Conservation (phyloP, 2,329 filamentous ascomycete genomes). For the Nannizzia gypsea region DNA sequence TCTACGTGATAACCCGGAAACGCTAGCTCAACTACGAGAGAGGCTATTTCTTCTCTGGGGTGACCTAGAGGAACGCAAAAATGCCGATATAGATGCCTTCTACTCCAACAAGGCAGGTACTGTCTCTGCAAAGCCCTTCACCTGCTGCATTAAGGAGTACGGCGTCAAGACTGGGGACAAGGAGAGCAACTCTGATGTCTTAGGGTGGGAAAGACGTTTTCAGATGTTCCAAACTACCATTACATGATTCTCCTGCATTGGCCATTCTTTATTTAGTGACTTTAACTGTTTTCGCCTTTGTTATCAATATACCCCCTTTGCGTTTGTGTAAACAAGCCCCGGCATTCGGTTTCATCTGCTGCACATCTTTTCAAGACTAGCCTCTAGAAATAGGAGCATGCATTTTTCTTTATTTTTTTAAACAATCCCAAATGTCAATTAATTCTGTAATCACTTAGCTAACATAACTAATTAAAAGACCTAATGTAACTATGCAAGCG, state of each 20-base stretch:
- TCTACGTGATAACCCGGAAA: constrained; percentile 43
- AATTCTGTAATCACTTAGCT: not conserved
- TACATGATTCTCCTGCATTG: constrained; percentile 2
- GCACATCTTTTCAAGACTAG: not conserved
- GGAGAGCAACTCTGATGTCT: constrained; percentile 19
- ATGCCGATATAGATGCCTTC: constrained; percentile 19
- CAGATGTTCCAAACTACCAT: constrained; percentile 55
- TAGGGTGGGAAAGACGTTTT: constrained; percentile 52
- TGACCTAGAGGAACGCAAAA: constrained; percentile 62
- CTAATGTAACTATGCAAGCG: not conserved
- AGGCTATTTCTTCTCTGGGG: constrained; percentile 75
- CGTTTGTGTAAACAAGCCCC: not conserved
- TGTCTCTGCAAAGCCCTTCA: constrained; percentile 49
- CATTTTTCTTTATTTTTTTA: no score
- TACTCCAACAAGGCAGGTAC: constrained; percentile 15
- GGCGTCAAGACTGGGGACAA: constrained; percentile 35
- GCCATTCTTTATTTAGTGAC: not conserved
- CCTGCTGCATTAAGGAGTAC: constrained; percentile 61
- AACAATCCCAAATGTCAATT: not conserved
- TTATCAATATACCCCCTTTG: not conserved
- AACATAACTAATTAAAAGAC: not conserved
- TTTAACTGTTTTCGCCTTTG: not conserved
- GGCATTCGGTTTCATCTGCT: not conserved
- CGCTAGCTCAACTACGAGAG: constrained; percentile 49
- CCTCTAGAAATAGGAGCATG: no score